Base-by-base conservation (phyloP, 768 basidiomycete genomes). In the Mycena polygramma region DNA sequence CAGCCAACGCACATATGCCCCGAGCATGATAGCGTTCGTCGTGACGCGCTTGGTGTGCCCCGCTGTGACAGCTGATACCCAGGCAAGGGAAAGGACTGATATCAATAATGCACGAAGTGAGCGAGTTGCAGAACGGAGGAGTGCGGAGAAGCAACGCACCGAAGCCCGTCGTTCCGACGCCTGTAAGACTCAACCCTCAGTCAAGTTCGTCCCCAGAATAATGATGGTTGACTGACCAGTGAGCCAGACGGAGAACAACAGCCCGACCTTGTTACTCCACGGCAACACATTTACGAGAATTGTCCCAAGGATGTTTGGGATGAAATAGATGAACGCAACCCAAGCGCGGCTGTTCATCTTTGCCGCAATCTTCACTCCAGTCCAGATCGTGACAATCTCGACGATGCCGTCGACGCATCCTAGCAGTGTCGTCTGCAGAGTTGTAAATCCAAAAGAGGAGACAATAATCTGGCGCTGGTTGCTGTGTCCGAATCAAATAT, bases 51-150 rank as follows among this genome's bases (percentile, higher is more conserved):
- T 72, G 19, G 71, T 72, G 30, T 72, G 75, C 84, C 88, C 81
- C 35, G 85, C 89, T 83, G 88, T 90, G 46, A 90, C 85, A 45
- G 89, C 71, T 24, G 83, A 81, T 4, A 90, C 69, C 88, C 88
- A 90, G n/a, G 79, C 75, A 7, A 71, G 79, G 15, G 81, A 83
- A n/a, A 88, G 77, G 45, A 87, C 72, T 9, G 87, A 86, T 26
- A 81, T 36, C 10, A 11, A 26, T 20, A 15, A 57, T 35, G n/a
- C n/a, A n/a, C n/a, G 20, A 37, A 19, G 11, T 24, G 2, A 37
- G 20, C 19, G 41, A 2, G 15, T 10, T 41, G 41, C 22, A 37
- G 1, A 22, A 30, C 37, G 11, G 20, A 57, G 11, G 20, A 57
- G 19, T n/a, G 7, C 19, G 15, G 30, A 7, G 36, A 55, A 37